These are phyloP conservation scores for Raddia guianensis DNA, from an alignment of 176 grass and related monocot genomes.

Conservation along the genomic window DNA sequence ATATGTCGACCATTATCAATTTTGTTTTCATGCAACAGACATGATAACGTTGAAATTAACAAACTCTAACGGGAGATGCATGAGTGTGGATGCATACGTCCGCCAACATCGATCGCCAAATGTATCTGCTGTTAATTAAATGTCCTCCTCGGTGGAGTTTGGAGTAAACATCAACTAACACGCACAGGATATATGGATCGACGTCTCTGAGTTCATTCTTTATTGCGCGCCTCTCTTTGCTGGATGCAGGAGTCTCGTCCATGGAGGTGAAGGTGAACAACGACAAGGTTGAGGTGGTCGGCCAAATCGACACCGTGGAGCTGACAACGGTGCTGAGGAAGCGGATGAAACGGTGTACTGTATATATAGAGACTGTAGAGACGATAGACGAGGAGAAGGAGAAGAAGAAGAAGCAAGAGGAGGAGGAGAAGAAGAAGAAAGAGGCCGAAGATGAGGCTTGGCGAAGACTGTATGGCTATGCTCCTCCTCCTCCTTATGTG, in stretches of 20 bases:
- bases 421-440: background rate
- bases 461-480: too few relatives aligned
- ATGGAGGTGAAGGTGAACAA: background rate
- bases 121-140: too few relatives aligned
- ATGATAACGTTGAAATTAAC: too few relatives aligned
- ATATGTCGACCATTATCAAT: too few relatives aligned
- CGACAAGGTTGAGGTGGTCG: background rate
- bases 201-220: background rate
- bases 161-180: background rate
- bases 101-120: too few relatives aligned
- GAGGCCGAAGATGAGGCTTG: background rate
- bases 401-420: background rate
- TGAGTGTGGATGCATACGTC: too few relatives aligned
- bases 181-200: too few relatives aligned
- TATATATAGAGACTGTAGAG: background rate
- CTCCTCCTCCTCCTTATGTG: too few relatives aligned
- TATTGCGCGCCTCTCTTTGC: too few relatives aligned
- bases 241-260: constrained; percentile 9
- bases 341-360: background rate
- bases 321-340: background rate
- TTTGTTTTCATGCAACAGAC: too few relatives aligned
- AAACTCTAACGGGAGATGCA: too few relatives aligned
- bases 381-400: background rate
- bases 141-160: too few relatives aligned
- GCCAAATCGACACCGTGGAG: background rate